Base-by-base conservation (phyloP, 2,329 filamentous ascomycete species). In the Pseudogymnoascus verrucosus region DNA sequence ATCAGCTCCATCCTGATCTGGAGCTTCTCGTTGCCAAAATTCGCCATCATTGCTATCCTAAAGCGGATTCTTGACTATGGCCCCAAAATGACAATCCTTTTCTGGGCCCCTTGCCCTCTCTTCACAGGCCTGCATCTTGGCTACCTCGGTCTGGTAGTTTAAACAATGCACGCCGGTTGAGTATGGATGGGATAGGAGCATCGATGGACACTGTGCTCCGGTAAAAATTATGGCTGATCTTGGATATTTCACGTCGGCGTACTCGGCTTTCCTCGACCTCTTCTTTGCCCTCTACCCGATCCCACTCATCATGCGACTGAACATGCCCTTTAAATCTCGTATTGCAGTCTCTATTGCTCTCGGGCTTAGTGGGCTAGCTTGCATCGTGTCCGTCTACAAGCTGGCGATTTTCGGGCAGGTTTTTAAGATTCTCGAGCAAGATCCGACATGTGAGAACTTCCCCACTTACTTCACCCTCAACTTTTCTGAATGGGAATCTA, bases 21-120 rank as follows among this genome's bases (percentile, higher is more conserved):
- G 73, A 69, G 69, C 60, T 75, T 74, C 63, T 74, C 73, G 10
- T 63, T 75, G 37, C 73, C 73, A 2, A 75, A 74, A 40, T 74
- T 74, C 44, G 72, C 73, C 61, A 69, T 75, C 61, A 69, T 75
- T 63, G 70, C 71, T 26, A 72, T 69, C 6, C 66, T 75, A 5
- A 68, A 74, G 42, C 70, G 72, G 44, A 74, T 75, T 34, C 66
- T 74, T 11, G 65, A 70, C 31, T 74, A 71, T 60, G 71, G 72
- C 8, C 67, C 39, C 26, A 71, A 68, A 61, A 75, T 72, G 5
- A 63, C 66, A 11, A 57, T 73, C 34, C 37, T 72, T 2, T 73
- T 74, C 61, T 74, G 73, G 73, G 63, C 63, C 3, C 3, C 69
- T 74, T 8, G 72, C 69, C 11, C 62, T 75, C 10, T 69, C 69